These are phyloP conservation scores for Seiridium unicorne DNA, from an alignment of 2,329 filamentous ascomycete genomes.

Conservation along the genomic window DNA sequence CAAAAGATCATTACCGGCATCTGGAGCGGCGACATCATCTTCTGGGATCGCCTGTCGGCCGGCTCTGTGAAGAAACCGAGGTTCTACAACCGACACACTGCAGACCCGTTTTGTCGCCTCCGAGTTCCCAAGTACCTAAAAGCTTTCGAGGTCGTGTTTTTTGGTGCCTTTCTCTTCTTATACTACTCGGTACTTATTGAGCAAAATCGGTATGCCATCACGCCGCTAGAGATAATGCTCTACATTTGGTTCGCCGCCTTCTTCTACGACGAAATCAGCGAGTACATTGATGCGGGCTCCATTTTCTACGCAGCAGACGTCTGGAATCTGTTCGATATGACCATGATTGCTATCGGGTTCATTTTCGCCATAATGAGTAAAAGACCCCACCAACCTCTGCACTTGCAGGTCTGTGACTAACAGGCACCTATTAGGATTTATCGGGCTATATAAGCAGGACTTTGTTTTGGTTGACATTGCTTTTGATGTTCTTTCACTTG, in stretches of 20 bases:
- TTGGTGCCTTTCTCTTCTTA: constrained; percentile 66
- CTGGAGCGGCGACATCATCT: constrained; percentile 72
- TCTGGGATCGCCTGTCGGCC: constrained; percentile 67
- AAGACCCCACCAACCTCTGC: constrained; percentile 30
- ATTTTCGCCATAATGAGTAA: constrained; percentile 71
- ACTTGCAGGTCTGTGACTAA: background rate
- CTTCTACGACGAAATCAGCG: constrained; percentile 82
- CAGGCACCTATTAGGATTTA: constrained; percentile 48
- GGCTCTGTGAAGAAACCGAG: constrained; percentile 64
- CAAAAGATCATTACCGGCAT: constrained; percentile 71
- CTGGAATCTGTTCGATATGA: constrained; percentile 73
- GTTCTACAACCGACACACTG: constrained; percentile 58
- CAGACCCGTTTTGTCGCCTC: constrained; percentile 67
- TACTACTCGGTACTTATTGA: constrained; percentile 87
- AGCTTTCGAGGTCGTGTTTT: constrained; percentile 70
- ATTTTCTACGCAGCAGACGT: constrained; percentile 83
- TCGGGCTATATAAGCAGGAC: constrained; percentile 63
- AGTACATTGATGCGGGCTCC: constrained; percentile 82
- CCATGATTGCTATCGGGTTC: constrained; percentile 71
- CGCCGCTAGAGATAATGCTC: constrained; percentile 66
- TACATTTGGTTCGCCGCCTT: constrained; percentile 88
- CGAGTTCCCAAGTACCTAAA: constrained; percentile 72
- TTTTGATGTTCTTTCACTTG: constrained; percentile 86
- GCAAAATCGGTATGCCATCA: constrained; percentile 65
- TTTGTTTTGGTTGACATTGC: constrained; percentile 68